phyloP scores from a whole-genome alignment of 148 eudicot genomes.

The Silene conica region DNA sequence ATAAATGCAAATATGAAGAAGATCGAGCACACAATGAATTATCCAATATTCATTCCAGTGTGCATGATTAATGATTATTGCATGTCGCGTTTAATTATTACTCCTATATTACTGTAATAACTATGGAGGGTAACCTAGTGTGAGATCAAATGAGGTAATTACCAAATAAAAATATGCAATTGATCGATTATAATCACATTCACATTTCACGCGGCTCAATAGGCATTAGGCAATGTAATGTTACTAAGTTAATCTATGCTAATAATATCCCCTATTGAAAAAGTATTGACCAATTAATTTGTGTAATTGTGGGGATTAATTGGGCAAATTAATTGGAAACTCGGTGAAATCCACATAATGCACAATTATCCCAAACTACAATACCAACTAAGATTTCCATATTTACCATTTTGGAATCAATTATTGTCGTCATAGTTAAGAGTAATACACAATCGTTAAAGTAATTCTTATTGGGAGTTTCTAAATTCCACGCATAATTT shows the following conservation, averaged over 20 bases:
- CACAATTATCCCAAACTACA: neutral
- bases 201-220: slow-evolving; percentile 7
- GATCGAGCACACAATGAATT: too few species aligned
- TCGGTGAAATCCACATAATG: neutral
- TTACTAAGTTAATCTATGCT: neutral
- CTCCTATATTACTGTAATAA: too few species aligned
- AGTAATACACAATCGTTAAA: too few species aligned
- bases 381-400: slow-evolving; percentile 5
- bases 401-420: too few species aligned
- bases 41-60: neutral
- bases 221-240: neutral
- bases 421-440: too few species aligned
- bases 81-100: neutral
- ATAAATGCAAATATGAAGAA: neutral
- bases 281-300: neutral
- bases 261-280: neutral
- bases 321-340: neutral
- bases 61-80: neutral
- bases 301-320: too few species aligned
- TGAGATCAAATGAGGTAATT: neutral
- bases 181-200: neutral
- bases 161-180: neutral
- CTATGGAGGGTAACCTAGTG: neutral
- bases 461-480: too few species aligned
- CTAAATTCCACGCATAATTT: too few species aligned